Conservation (phyloP, 768 basidiomycete species). For the Leccinum rimulosum region DNA sequence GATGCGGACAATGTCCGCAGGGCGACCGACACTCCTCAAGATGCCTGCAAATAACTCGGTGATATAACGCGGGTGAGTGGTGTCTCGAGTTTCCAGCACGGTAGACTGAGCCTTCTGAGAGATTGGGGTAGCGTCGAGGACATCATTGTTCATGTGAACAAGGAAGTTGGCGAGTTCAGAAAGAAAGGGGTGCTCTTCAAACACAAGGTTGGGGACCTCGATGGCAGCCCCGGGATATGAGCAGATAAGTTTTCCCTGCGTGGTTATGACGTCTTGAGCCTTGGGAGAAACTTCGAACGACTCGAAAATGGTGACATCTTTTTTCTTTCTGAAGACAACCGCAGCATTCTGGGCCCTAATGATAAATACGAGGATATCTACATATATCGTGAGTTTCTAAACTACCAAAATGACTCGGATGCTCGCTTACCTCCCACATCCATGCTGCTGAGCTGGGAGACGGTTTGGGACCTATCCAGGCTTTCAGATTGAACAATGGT, state of each 20-base stretch:
- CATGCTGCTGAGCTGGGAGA: constrained; percentile 11
- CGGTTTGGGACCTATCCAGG: constrained; percentile 6
- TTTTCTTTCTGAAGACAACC: constrained; percentile 35
- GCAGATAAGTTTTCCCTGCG: constrained; percentile 41
- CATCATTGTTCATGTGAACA: constrained; percentile 29
- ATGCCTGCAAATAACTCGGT: not conserved
- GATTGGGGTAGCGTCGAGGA: constrained; percentile 24
- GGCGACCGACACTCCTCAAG: not conserved
- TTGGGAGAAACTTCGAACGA: constrained; percentile 43
- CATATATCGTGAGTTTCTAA: not conserved
- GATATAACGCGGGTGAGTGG: not conserved
- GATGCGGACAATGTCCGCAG: not conserved
- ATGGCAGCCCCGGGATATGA: constrained; percentile 46
- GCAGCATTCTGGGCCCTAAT: constrained; percentile 48
- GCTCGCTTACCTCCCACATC: constrained; percentile 3
- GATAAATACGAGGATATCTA: constrained; percentile 39
- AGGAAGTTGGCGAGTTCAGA: constrained; percentile 40
- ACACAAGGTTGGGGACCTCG: constrained; percentile 27
- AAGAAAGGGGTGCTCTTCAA: constrained; percentile 32
- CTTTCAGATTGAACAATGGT: constrained; percentile 7
- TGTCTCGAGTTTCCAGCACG: constrained; percentile 9
- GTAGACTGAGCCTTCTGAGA: constrained; percentile 1
- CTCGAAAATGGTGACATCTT: constrained; percentile 35
- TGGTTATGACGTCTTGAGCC: constrained; percentile 32
- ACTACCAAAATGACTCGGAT: not conserved